phyloP scores from a whole-genome alignment of 1,139 yeast species.

The Hansenula lynferdii region DNA sequence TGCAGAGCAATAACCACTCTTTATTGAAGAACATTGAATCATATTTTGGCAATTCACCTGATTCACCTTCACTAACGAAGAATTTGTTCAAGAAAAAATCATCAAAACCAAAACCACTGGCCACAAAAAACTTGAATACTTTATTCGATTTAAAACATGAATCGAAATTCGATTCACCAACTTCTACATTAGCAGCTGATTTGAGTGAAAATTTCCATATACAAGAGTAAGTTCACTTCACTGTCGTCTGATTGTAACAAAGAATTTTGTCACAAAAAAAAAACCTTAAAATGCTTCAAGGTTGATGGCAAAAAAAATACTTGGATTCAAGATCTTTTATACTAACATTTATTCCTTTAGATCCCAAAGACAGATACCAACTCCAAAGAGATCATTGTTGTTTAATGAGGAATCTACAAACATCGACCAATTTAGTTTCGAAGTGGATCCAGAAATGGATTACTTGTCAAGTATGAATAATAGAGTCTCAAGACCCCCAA shows the following conservation, averaged over 20 bases:
- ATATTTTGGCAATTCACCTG: slow-evolving; percentile 18
- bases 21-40: slow-evolving; percentile 18
- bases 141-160: slow-evolving; percentile 31
- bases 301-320: neutral
- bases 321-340: neutral
- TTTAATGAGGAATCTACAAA: slow-evolving; percentile 7
- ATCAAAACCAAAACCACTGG: slow-evolving; percentile 12
- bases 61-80: slow-evolving; percentile 23
- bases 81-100: slow-evolving; percentile 8
- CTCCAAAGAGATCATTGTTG: slow-evolving; percentile 13
- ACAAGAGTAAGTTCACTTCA: slow-evolving; percentile 24
- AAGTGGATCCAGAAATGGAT: slow-evolving; percentile 3
- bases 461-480: slow-evolving; percentile 4
- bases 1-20: neutral
- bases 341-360: neutral
- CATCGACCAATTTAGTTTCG: slow-evolving; percentile 5
- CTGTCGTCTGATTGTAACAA: too few species aligned
- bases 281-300: too few species aligned
- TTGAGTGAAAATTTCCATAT: slow-evolving; percentile 42
- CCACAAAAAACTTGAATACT: slow-evolving; percentile 19
- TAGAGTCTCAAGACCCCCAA: neutral
- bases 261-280: too few species aligned
- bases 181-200: slow-evolving; percentile 41
- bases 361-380: slow-evolving; percentile 4
- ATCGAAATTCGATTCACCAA: slow-evolving; percentile 28